Conservation (phyloP, 2,329 filamentous ascomycete species). For the Diaporthe eres region DNA sequence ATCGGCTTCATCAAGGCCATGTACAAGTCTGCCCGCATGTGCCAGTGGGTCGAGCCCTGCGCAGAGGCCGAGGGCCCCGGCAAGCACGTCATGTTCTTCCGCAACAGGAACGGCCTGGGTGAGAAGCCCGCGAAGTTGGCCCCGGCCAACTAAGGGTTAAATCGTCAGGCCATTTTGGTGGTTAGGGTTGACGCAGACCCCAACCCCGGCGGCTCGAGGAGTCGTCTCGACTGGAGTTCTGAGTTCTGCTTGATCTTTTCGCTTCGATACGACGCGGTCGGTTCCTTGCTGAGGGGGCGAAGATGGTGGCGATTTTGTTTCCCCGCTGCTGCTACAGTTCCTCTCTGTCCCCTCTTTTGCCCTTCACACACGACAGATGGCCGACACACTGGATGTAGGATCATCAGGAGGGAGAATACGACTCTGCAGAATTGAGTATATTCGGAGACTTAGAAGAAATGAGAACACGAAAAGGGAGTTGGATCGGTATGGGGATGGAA, state of each 20-base stretch:
- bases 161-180: neutral
- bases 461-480: neutral
- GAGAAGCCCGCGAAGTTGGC: conserved; percentile 57
- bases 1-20: conserved; percentile 87
- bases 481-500: conserved; percentile 5
- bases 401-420: neutral
- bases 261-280: conserved; percentile 30
- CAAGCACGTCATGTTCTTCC: conserved; percentile 92
- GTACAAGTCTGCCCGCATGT: conserved; percentile 85
- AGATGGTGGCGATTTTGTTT: neutral
- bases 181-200: neutral
- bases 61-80: conserved; percentile 84
- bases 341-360: neutral
- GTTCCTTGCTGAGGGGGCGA: neutral
- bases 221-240: neutral
- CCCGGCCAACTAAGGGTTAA: conserved; percentile 1
- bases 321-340: neutral
- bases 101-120: conserved; percentile 92
- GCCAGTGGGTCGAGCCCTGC: conserved; percentile 97
- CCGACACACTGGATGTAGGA: neutral
- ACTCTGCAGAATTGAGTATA: conserved; percentile 13
- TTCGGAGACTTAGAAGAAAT: neutral
- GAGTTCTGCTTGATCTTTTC: conserved; percentile 27
- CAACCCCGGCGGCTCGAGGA: neutral
- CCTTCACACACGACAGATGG: neutral